Conservation (phyloP, 2,329 filamentous ascomycete genomes). For the Triangularia setosa region DNA sequence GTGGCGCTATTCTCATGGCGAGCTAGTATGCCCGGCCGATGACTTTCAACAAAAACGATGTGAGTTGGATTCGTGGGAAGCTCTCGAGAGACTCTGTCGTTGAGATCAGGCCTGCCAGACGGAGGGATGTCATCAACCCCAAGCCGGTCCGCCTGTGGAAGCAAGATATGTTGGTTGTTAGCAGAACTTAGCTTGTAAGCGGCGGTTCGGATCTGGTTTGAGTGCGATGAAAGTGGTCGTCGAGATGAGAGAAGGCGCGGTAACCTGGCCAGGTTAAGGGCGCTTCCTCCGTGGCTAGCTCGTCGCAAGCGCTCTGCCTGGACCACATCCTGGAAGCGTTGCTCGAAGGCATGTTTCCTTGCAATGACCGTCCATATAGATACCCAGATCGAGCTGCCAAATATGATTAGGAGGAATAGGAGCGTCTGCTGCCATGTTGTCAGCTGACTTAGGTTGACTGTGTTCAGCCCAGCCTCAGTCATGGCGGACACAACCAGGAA, state of each 20-base stretch:
- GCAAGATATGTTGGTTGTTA: background rate
- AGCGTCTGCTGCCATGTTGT: slow-evolving; percentile 64
- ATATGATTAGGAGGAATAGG: slow-evolving; percentile 58
- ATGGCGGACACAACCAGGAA: slow-evolving; percentile 64
- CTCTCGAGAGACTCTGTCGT: background rate
- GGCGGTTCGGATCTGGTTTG: background rate
- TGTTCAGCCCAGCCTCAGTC: slow-evolving; percentile 62
- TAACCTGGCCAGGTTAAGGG: slow-evolving; percentile 23
- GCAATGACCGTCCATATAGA: slow-evolving; percentile 60
- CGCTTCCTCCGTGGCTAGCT: slow-evolving; percentile 26
- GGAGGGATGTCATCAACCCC: background rate
- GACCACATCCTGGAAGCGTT: slow-evolving; percentile 53
- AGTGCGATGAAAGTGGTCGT: background rate
- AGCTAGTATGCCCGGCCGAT: slow-evolving; percentile 2
- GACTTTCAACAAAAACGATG: slow-evolving; percentile 25
- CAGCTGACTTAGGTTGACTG: slow-evolving; percentile 58
- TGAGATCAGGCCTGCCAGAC: background rate
- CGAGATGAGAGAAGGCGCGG: slow-evolving; percentile 18
- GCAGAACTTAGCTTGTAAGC: background rate
- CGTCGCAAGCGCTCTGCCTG: slow-evolving; percentile 37
- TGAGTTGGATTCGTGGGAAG: slow-evolving; percentile 2
- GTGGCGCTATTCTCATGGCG: background rate
- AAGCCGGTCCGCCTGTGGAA: too few species aligned
- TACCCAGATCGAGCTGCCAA: slow-evolving; percentile 62
- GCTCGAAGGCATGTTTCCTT: slow-evolving; percentile 59